These are phyloP conservation scores for Monosporascus sp. DNA, from an alignment of 2,329 filamentous ascomycete species.

Conservation along the genomic window DNA sequence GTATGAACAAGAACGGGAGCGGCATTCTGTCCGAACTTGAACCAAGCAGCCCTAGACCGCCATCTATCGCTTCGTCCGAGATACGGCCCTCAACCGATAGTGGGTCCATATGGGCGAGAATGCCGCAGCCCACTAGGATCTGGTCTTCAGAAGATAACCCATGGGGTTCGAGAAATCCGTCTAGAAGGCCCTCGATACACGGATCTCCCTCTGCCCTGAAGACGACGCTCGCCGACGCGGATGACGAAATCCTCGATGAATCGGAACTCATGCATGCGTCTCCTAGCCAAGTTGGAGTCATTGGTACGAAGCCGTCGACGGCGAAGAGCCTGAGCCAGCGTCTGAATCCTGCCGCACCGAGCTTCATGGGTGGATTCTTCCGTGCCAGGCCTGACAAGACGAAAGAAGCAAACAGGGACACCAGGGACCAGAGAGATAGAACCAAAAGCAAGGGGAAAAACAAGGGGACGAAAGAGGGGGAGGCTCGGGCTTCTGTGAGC, in stretches of 20 bases:
- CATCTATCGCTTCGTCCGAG: slow-evolving; percentile 64
- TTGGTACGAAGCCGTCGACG: slow-evolving; percentile 68
- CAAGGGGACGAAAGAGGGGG: slow-evolving; percentile 31
- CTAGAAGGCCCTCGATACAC: slow-evolving; percentile 75
- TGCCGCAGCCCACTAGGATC: slow-evolving; percentile 48
- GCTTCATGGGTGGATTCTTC: slow-evolving; percentile 72
- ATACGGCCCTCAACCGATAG: slow-evolving; percentile 75
- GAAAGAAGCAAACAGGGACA: slow-evolving; percentile 26
- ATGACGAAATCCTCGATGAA: slow-evolving; percentile 60
- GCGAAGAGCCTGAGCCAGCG: slow-evolving; percentile 49
- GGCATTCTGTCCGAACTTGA: slow-evolving; percentile 50
- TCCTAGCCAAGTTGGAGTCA: slow-evolving; percentile 60
- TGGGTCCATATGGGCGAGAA: slow-evolving; percentile 65
- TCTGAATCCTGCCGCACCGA: slow-evolving; percentile 84
- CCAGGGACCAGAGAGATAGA: slow-evolving; percentile 20
- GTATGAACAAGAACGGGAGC: slow-evolving; percentile 41
- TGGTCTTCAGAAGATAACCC: slow-evolving; percentile 58
- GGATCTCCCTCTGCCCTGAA: slow-evolving; percentile 63
- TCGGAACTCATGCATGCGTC: slow-evolving; percentile 48
- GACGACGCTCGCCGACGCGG: slow-evolving; percentile 57
- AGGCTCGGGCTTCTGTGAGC: slow-evolving; percentile 29
- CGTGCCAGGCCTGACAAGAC: slow-evolving; percentile 33
- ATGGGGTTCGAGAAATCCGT: slow-evolving; percentile 61
- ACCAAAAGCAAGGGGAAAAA: slow-evolving; percentile 35
- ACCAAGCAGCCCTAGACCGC: slow-evolving; percentile 57